phyloP scores from a whole-genome alignment of 192 early-diverging fungal species.

The Podila epigama region DNA sequence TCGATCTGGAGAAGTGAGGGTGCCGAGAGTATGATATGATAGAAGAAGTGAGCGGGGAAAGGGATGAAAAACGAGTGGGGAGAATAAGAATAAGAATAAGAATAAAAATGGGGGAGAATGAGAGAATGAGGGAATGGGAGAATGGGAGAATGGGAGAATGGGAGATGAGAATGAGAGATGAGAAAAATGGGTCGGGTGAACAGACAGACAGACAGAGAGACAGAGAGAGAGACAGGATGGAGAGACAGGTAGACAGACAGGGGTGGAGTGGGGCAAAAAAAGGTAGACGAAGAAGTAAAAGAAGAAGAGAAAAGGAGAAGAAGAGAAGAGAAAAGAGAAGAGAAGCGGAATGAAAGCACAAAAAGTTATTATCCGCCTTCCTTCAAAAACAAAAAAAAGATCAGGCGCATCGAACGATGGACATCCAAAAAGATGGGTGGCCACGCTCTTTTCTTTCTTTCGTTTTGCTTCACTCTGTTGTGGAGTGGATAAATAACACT shows the following conservation, averaged over 20 bases:
- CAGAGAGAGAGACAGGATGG: background rate
- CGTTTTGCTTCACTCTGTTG: no score
- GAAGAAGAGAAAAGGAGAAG: background rate
- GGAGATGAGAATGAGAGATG: background rate
- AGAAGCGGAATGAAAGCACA: slow-evolving; percentile 1
- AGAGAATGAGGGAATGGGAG: background rate
- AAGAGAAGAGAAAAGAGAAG: background rate
- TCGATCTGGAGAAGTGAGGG: no score
- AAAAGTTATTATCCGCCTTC: background rate
- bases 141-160: background rate
- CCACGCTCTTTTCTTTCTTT: no score
- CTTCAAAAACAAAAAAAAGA: background rate
- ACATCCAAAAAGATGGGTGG: no score
- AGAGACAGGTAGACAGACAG: background rate
- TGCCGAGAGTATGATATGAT: background rate
- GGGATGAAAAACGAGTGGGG: background rate
- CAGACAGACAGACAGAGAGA: background rate
- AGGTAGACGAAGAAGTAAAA: background rate
- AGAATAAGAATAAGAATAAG: background rate
- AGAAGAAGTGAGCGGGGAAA: background rate
- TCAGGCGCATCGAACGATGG: no score
- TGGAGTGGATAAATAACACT: no score
- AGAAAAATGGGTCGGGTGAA: background rate
- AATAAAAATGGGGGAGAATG: background rate
- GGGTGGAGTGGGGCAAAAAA: background rate